Evolutionary conservation across 352 stramenopile genomes (phyloP), one percentile per base, ranked within the genome.

Genomic region (Globisporangium recalcitrans): DNA sequence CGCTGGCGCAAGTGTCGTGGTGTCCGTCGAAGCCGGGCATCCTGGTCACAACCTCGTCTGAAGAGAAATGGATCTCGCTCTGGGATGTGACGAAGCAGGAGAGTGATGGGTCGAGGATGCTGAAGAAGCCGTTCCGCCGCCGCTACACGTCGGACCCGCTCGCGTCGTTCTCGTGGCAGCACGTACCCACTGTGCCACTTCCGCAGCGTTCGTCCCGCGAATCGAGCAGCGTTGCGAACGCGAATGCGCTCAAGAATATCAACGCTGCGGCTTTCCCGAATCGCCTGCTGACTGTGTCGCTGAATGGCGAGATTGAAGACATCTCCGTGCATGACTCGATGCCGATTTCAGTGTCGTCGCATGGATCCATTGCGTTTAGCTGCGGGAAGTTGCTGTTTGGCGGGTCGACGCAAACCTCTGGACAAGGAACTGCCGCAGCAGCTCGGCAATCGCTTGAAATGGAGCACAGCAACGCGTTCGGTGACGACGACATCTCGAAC

Each of bases 291-390:
- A 90, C 76, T 0, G 83, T 85, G 0, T 92, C 82, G 8, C 27
- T 90, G 14, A 78, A 72, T 16, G 86, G 85, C 4, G 86, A 90
- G 24, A 72, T 95, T n/a, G 86, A 91, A 61, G 85, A 95, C 57
- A 87, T 96, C 42, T 93, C 88, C 10, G 76, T 95, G 22, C 88
- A 96, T 59, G 85, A 95, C 67, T 87, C 82, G 31, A 87, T 96
- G 79, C 88, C 88, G 0, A 70, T 96, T 8, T 81, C 86, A 0
- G 60, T 95, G 22, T 95, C 88, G 29, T 79, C 88, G 24, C 74
- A 77, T 22, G 82, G 80, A n/a, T 68, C 69, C 0, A 48, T 96
- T 8, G 75, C 80, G 13, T 96, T 96, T 56, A 86, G 85, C 24
- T 93, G 82, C 60, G 86, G 82, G 1, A 79, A 71, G 42, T 55